Evolutionary conservation across 2,329 filamentous ascomycete species (phyloP).

Genomic region (Alternaria conjuncta): DNA sequence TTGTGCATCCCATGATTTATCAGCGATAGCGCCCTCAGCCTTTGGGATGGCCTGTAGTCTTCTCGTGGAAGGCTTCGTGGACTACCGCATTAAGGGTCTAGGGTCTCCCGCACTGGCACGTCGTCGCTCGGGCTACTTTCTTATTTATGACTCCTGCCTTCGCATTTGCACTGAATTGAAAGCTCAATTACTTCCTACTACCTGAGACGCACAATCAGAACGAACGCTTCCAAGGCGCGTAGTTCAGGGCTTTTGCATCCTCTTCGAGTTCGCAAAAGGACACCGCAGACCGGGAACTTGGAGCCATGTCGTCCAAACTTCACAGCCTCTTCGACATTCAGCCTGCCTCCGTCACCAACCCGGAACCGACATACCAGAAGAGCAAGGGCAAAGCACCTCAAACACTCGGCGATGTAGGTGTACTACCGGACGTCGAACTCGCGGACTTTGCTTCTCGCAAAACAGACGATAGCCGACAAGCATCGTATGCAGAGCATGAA

Average conservation of each 20-base stretch:
- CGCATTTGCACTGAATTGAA: not conserved
- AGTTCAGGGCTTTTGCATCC: not conserved
- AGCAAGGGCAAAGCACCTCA: slow-evolving; percentile 18
- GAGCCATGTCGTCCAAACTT: slow-evolving; percentile 47
- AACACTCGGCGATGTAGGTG: slow-evolving; percentile 18
- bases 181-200: not conserved
- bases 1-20: slow-evolving; percentile 21
- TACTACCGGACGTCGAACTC: slow-evolving; percentile 44
- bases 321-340: slow-evolving; percentile 54
- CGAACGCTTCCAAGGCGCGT: not conserved
- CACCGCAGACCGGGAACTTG: slow-evolving; percentile 6
- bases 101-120: not conserved
- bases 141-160: not conserved
- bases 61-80: slow-evolving; percentile 1
- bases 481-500: slow-evolving; percentile 19
- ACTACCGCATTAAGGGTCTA: slow-evolving; percentile 7
- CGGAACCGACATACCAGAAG: slow-evolving; percentile 47
- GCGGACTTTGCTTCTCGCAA: slow-evolving; percentile 34
- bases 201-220: not conserved
- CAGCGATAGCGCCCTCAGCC: slow-evolving; percentile 26
- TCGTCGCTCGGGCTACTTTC: not conserved
- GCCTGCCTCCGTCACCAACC: slow-evolving; percentile 45
- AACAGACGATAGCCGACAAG: slow-evolving; percentile 28
- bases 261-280: not conserved
- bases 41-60: slow-evolving; percentile 12